Conservation (phyloP, 2,329 filamentous ascomycete genomes). For the Verticillium nonalfalfae region DNA sequence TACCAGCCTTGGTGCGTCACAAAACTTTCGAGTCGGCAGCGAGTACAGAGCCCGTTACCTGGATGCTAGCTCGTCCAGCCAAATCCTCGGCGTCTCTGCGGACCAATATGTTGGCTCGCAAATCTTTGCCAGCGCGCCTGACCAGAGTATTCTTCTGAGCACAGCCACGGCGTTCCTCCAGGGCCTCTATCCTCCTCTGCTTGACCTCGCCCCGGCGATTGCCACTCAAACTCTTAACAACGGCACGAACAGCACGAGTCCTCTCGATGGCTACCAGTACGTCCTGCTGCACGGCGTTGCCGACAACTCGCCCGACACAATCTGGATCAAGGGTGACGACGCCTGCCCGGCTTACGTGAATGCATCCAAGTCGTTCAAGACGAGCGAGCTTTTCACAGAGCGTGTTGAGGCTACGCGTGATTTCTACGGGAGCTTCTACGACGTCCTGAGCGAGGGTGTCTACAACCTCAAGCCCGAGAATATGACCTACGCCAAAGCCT, state of each 20-base stretch:
- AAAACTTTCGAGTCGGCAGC: slow-evolving; percentile 20
- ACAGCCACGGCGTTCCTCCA: slow-evolving; percentile 28
- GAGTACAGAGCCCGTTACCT: slow-evolving; percentile 16
- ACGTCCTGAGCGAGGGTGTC: slow-evolving; percentile 18
- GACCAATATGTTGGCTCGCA: slow-evolving; percentile 23
- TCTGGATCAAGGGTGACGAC: slow-evolving; percentile 30
- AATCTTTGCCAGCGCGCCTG: slow-evolving; percentile 24
- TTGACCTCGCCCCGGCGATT: slow-evolving; percentile 17
- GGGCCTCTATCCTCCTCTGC: slow-evolving; percentile 25
- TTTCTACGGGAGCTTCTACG: slow-evolving; percentile 23
- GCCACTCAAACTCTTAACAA: slow-evolving; percentile 22
- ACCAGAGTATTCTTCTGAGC: slow-evolving; percentile 23
- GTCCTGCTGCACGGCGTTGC: slow-evolving; percentile 22
- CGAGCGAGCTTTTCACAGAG: slow-evolving; percentile 18
- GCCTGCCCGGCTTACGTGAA: slow-evolving; percentile 20
- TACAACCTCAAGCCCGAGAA: slow-evolving; percentile 22
- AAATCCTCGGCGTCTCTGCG: slow-evolving; percentile 24
- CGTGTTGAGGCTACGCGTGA: slow-evolving; percentile 18
- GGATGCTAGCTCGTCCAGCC: slow-evolving; percentile 16
- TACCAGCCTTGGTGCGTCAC: slow-evolving; percentile 25
- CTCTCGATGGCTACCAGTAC: slow-evolving; percentile 27
- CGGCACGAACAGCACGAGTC: slow-evolving; percentile 18
- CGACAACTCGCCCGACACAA: slow-evolving; percentile 23
- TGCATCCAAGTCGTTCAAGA: slow-evolving; percentile 18
- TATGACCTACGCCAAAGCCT: slow-evolving; percentile 26